A percentile compares a stretch with the other conserved stretches of the same genome.
Conservation (phyloP, 208 protist genomes). For the Kentomonas sorsogonicus region DNA sequence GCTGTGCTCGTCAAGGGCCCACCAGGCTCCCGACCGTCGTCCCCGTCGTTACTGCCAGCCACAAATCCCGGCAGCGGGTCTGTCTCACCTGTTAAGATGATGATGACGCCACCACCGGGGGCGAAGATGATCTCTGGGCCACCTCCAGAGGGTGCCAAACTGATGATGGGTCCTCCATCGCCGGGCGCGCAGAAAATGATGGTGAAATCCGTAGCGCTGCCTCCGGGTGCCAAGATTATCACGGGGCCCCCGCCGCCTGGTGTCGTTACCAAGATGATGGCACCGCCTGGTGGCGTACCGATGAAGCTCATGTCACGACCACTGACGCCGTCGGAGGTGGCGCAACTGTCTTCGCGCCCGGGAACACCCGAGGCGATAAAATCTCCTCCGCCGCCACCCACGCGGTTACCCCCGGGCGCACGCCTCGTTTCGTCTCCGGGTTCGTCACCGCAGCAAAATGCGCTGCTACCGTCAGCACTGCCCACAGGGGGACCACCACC, state of each 20-base stretch:
- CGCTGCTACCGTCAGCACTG: no score
- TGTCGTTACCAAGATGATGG: constrained; percentile 18
- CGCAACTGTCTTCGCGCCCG: no score
- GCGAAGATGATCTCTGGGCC: constrained; percentile 41
- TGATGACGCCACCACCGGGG: constrained; percentile 25
- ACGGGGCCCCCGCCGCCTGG: constrained; percentile 40
- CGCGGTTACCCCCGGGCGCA: no score
- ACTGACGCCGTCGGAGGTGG: no score
- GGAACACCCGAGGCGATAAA: no score
- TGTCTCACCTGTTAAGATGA: constrained; percentile 28
- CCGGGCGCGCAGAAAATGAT: neutral
- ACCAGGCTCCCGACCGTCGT: constrained; percentile 6
- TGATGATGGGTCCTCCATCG: constrained; percentile 12
- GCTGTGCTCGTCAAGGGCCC: constrained; percentile 18
- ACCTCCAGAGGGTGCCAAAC: constrained; percentile 25
- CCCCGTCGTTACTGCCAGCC: constrained; percentile 1
- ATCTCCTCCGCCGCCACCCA: no score
- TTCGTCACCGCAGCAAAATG: no score
- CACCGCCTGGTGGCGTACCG: constrained; percentile 6
- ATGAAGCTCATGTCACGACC: no score
- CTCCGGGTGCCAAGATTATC: constrained; percentile 37
- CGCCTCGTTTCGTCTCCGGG: no score
- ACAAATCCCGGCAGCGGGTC: constrained; percentile 10
- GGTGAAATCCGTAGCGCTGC: no score
- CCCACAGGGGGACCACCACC: no score